Evolutionary conservation across 1,284 basidiomycete species (phyloP).

Genomic region (Inonotus hispidus): DNA sequence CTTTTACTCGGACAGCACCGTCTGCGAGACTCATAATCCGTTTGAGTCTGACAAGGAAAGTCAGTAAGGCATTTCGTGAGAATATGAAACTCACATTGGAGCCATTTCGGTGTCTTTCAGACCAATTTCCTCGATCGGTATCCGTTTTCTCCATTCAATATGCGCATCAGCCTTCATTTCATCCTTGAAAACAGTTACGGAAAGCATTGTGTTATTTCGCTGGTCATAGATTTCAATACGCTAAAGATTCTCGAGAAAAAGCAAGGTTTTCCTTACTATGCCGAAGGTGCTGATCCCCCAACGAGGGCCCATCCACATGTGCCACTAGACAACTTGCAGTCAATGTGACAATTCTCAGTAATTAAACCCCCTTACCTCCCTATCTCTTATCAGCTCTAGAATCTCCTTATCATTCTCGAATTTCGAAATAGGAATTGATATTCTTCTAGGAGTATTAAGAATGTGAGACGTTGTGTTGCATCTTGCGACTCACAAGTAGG

Average conservation of each 20-base stretch:
- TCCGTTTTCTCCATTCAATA: not conserved
- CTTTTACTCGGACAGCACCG: not conserved
- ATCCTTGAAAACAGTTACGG: not conserved
- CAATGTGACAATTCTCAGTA: not conserved
- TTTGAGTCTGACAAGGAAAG: not conserved
- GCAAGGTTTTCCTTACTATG: not conserved
- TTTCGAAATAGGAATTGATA: not conserved
- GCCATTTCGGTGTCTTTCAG: not conserved
- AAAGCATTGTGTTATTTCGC: not conserved
- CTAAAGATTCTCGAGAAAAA: too few species aligned
- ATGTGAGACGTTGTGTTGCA: not conserved
- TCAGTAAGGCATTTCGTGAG: not conserved
- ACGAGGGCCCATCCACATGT: slow-evolving; percentile 9
- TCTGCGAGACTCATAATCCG: not conserved
- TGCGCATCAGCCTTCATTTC: not conserved
- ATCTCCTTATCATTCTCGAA: not conserved
- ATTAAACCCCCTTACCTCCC: not conserved
- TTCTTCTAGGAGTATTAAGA: not conserved
- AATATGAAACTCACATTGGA: not conserved
- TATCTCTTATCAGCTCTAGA: not conserved
- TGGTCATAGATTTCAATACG: not conserved
- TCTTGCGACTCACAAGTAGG: slow-evolving; percentile 1
- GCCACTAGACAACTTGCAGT: slow-evolving; percentile 7
- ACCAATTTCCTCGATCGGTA: not conserved
- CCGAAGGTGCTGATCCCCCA: not conserved